Conservation (phyloP, 768 basidiomycete species). For the Macrolepiota albuminosa region DNA sequence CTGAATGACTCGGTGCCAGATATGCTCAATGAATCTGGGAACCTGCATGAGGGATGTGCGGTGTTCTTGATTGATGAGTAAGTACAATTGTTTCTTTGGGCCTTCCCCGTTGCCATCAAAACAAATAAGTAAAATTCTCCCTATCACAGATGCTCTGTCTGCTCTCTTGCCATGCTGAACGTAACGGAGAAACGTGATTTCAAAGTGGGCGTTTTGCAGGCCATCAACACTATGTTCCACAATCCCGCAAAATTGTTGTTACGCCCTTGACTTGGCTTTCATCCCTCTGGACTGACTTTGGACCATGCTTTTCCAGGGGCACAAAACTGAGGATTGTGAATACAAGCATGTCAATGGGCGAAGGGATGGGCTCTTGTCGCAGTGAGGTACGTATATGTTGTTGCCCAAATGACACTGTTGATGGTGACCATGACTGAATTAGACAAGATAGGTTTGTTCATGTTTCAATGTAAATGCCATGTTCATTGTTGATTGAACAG, state of each 20-base stretch:
- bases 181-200: slow-evolving; percentile 24
- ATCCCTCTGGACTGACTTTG: neutral
- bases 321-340: slow-evolving; percentile 38
- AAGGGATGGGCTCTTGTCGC: slow-evolving; percentile 26
- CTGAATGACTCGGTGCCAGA: slow-evolving; percentile 26
- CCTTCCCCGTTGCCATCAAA: neutral
- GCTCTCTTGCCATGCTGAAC: slow-evolving; percentile 32
- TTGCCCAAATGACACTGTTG: too few relatives aligned
- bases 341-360: slow-evolving; percentile 28
- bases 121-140: neutral
- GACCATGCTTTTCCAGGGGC: slow-evolving; percentile 27
- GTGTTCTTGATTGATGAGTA: slow-evolving; percentile 45
- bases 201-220: slow-evolving; percentile 36
- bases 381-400: slow-evolving; percentile 36
- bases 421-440: too few relatives aligned
- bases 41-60: slow-evolving; percentile 37
- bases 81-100: slow-evolving; percentile 9
- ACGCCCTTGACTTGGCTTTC: neutral
- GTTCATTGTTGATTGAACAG: too few relatives aligned
- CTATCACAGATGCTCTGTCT: slow-evolving; percentile 35
- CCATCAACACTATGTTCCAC: slow-evolving; percentile 43
- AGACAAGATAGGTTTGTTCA: too few relatives aligned
- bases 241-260: slow-evolving; percentile 33
- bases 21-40: slow-evolving; percentile 34
- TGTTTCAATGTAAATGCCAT: too few relatives aligned